phyloP scores from a whole-genome alignment of 2,329 filamentous ascomycete species.

The Trichoderma breve region DNA sequence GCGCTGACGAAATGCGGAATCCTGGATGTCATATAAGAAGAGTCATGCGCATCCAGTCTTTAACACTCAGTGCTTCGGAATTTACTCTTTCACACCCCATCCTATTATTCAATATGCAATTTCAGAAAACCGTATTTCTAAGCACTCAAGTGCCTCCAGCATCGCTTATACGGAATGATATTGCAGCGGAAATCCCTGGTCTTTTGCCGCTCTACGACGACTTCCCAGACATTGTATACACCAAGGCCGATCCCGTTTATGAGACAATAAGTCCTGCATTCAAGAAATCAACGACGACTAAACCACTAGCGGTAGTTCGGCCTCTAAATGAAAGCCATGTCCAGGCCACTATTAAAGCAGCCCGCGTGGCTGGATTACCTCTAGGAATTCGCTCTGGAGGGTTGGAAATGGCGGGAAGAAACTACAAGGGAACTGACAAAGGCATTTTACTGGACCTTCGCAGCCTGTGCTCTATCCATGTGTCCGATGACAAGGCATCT shows the following conservation, averaged over 20 bases:
- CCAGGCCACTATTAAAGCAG: neutral
- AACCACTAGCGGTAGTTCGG: neutral
- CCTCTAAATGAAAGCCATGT: constrained; percentile 1
- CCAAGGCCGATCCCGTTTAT: neutral
- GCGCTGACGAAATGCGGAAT: neutral
- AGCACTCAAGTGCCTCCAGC: neutral
- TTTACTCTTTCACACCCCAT: neutral
- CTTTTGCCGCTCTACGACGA: neutral
- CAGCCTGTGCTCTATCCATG: neutral
- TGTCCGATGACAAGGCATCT: neutral
- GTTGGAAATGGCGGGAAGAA: neutral
- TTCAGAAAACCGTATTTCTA: neutral
- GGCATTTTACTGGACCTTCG: neutral
- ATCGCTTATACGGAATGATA: neutral
- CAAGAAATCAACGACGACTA: neutral
- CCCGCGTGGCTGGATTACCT: neutral
- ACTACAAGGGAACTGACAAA: neutral
- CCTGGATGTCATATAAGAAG: neutral
- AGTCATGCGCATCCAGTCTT: neutral
- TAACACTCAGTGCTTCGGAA: neutral
- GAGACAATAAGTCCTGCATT: neutral
- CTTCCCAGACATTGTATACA: neutral
- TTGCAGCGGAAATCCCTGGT: neutral
- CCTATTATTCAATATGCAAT: neutral
- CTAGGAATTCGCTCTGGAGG: neutral